Evolutionary conservation across 306 rosid species (phyloP).

Genomic region (Castanea sativa): DNA sequence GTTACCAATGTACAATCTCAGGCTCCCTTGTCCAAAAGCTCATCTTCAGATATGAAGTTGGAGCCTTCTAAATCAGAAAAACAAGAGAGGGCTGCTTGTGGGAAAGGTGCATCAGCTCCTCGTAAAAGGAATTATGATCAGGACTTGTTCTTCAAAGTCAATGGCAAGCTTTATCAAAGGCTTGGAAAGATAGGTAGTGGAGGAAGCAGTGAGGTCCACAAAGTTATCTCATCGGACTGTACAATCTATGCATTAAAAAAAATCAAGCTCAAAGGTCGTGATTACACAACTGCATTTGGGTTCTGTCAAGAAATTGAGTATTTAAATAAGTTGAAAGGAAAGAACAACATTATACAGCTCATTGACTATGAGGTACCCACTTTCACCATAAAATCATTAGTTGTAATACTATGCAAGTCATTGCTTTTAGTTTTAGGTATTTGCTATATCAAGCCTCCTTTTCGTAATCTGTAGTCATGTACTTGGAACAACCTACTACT

Average conservation of each 20-base stretch:
- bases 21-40: constrained; percentile 36
- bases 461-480: background rate
- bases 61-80: constrained; percentile 59
- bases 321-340: constrained; percentile 83
- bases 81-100: constrained; percentile 56
- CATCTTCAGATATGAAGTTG: constrained; percentile 45
- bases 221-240: constrained; percentile 96
- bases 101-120: constrained; percentile 50
- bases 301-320: constrained; percentile 98
- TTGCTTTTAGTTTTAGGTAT: constrained; percentile 13
- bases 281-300: constrained; percentile 92
- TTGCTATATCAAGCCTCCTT: constrained; percentile 9
- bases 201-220: constrained; percentile 99
- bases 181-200: constrained; percentile 99
- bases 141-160: constrained; percentile 86
- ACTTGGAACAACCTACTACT: background rate
- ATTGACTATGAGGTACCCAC: constrained; percentile 81
- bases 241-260: constrained; percentile 85
- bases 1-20: constrained; percentile 39
- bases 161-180: constrained; percentile 95
- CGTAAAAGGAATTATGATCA: constrained; percentile 84
- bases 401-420: background rate
- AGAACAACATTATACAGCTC: constrained; percentile 82
- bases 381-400: constrained; percentile 17
- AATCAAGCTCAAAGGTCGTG: constrained; percentile 92